These are phyloP conservation scores for Jatropha multifida DNA, from an alignment of 441 rosid genomes.

Conservation along the genomic window DNA sequence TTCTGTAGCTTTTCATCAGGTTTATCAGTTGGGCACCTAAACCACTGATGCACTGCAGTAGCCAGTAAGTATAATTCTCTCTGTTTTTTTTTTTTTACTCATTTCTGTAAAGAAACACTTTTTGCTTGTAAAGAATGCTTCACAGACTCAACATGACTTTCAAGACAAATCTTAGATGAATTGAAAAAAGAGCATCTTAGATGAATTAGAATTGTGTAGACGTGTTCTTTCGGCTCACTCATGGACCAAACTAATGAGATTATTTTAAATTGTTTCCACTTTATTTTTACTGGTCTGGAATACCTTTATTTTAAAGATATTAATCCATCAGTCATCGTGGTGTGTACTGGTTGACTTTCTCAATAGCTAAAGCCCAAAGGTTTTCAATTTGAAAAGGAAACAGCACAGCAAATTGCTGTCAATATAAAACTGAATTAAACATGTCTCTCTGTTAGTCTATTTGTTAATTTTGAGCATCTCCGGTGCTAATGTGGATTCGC, in stretches of 20 bases:
- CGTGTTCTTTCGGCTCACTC: no score
- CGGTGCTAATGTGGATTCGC: no score
- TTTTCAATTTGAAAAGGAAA: background rate
- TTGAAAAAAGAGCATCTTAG: no score
- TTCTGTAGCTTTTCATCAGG: background rate
- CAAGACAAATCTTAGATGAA: background rate
- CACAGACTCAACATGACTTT: background rate
- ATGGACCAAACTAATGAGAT: no score
- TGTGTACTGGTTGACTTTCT: background rate
- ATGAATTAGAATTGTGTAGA: no score
- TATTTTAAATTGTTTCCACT: no score
- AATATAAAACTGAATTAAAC: background rate
- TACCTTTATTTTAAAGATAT: background rate
- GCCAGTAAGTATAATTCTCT: background rate
- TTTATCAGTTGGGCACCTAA: background rate
- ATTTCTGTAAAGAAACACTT: background rate
- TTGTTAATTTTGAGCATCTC: no score
- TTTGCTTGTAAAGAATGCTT: background rate
- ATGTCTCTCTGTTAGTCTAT: background rate
- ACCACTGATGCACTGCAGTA: slow-evolving; percentile 6
- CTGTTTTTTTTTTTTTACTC: background rate
- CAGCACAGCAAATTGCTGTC: background rate
- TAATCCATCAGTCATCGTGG: background rate
- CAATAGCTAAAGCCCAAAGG: background rate
- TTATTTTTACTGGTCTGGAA: no score